Conservation (phyloP, 1,284 basidiomycete species). For the Sphagnurus paluster region DNA sequence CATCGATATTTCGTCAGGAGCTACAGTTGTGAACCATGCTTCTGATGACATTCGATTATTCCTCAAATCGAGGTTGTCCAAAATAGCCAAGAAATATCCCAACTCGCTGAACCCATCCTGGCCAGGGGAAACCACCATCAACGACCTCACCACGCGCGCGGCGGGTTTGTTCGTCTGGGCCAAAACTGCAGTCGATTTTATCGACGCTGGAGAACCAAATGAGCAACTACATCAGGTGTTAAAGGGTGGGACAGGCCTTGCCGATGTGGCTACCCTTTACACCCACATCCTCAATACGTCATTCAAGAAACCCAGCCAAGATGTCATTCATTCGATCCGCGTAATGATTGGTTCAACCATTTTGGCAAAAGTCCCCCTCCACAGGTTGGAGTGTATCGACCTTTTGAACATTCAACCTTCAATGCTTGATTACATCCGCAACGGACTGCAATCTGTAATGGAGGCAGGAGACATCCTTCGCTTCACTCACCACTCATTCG, state of each 20-base stretch:
- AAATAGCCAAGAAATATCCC: conserved; percentile 17
- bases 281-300: conserved; percentile 17
- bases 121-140: conserved; percentile 17
- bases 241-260: conserved; percentile 11
- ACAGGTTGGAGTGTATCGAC: conserved; percentile 11
- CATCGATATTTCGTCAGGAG: conserved; percentile 20
- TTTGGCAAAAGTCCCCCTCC: conserved; percentile 21
- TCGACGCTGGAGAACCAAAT: conserved; percentile 22
- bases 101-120: conserved; percentile 19
- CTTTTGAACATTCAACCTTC: conserved; percentile 16
- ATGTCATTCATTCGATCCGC: conserved; percentile 21
- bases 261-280: conserved; percentile 16
- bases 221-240: conserved; percentile 19
- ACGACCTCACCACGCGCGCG: conserved; percentile 19
- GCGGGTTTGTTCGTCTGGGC: conserved; percentile 31
- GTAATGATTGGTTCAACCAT: conserved; percentile 23
- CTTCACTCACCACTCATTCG: conserved; percentile 27
- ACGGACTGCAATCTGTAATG: conserved; percentile 22
- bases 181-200: conserved; percentile 23
- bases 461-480: conserved; percentile 16
- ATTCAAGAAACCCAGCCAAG: conserved; percentile 14
- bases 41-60: conserved; percentile 20
- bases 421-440: conserved; percentile 20
- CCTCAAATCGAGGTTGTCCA: conserved; percentile 16
- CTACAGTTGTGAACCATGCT: conserved; percentile 9